Base-by-base conservation (phyloP, 495 filamentous ascomycete genomes). In the Daldinia grandis region DNA sequence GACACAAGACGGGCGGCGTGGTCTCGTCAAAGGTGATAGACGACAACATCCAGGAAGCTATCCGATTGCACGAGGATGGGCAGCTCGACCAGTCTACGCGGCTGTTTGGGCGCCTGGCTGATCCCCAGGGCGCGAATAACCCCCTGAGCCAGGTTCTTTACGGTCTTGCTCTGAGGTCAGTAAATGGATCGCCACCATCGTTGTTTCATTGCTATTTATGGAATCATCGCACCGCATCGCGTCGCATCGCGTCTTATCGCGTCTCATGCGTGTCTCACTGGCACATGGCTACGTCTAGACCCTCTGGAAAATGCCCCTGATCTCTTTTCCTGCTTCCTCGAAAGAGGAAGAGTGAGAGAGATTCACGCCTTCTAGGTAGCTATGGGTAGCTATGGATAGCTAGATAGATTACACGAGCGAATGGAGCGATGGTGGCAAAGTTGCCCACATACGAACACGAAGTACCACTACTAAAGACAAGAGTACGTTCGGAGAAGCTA, bases 101-200 rank as follows among this genome's bases (percentile, higher is more conserved):
- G 19, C 88, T 98, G 86, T 98, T 99, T 80, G 93, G 89, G 17
- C 86, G 87, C 47, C 86, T 99, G 58, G 96, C 95, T 33, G 91
- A 97, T 77, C 92, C 91, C 19, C 87, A 90, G 63, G 93, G 92
- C 24, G 85, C 88, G 59, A 96, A 97, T 79, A 97, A 98, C 78
- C 92, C 94, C 17, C 84, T 99, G 72, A 94, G 93, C 74, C 95
- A 99, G 79, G 95, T 99, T 53, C 86, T 99, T 57, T 99, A 96
- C 77, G 95, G 95, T 19, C 92, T 99, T 47, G 95, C 95, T 42
- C 79, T 98, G 61, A 87, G 94, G 93, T 97, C 81, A 80, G 89
- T 83, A 64, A 27, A 19, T 56, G 67, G 64, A 57, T 73, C 51
- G 64, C 64, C 64, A 68, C 65, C 49, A 38, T 21, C 6, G 6